A percentile compares a stretch with the other conserved stretches of the same genome.
Evolutionary conservation across 108 stramenopile genomes (phyloP).

Genomic region (Mayamaea pseudoterrestris): DNA sequence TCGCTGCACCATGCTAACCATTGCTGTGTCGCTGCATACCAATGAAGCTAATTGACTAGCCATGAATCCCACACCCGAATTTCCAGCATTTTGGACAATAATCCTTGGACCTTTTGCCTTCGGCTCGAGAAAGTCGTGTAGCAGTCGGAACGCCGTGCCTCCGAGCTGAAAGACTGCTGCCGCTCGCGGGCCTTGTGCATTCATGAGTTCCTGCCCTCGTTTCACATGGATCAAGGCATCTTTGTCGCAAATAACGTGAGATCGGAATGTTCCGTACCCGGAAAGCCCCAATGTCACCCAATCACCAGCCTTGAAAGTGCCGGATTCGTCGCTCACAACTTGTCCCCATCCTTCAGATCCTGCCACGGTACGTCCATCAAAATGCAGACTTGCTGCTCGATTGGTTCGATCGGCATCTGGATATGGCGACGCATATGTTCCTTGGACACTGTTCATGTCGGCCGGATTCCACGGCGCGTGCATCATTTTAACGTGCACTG

Average conservation of each 20-base stretch:
- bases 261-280: constrained; percentile 32
- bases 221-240: constrained; percentile 9
- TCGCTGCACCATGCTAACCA: constrained; percentile 32
- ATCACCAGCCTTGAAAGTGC: constrained; percentile 10
- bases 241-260: constrained; percentile 16
- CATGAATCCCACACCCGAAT: constrained; percentile 36
- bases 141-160: constrained; percentile 34
- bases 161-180: constrained; percentile 25
- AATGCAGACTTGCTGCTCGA: neutral
- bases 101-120: no score
- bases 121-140: constrained; percentile 8
- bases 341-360: constrained; percentile 42
- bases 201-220: constrained; percentile 4
- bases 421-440: constrained; percentile 30
- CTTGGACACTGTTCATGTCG: constrained; percentile 39
- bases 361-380: constrained; percentile 7
- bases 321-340: constrained; percentile 2
- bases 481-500: constrained; percentile 27
- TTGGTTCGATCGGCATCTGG: no score
- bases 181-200: constrained; percentile 10
- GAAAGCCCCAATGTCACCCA: constrained; percentile 20
- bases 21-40: neutral
- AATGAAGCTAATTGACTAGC: constrained; percentile 29
- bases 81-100: constrained; percentile 44
- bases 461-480: constrained; percentile 42